These are phyloP conservation scores for Stachybotrys echinatus DNA, from an alignment of 2,329 filamentous ascomycete genomes.

Conservation along the genomic window DNA sequence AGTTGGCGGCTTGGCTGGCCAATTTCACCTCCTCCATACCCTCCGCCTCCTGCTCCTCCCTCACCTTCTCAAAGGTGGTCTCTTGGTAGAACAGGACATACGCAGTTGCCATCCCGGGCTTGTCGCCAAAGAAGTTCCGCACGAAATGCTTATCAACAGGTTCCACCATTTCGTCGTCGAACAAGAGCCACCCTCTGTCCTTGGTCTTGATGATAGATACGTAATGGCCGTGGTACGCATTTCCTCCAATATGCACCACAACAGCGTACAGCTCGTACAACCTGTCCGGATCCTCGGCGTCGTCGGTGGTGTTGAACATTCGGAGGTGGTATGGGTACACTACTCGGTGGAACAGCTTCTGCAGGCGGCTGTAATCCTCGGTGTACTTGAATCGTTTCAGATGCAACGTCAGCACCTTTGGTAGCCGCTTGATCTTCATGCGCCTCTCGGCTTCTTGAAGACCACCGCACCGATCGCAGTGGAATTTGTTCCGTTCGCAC, in stretches of 20 bases:
- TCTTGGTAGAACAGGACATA: constrained; percentile 99
- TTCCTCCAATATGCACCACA: constrained; percentile 93
- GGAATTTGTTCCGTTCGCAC: constrained; percentile 97
- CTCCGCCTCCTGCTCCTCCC: constrained; percentile 79
- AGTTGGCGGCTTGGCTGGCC: constrained; percentile 50
- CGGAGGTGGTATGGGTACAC: constrained; percentile 96
- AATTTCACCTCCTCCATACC: constrained; percentile 58
- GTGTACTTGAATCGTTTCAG: constrained; percentile 98
- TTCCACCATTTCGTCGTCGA: constrained; percentile 98
- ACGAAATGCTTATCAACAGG: constrained; percentile 96
- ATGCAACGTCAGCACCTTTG: constrained; percentile 86
- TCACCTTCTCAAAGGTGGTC: constrained; percentile 63
- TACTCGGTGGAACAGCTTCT: constrained; percentile 95
- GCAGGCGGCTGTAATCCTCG: constrained; percentile 85
- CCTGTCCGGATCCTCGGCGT: constrained; percentile 87
- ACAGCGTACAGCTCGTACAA: constrained; percentile 96
- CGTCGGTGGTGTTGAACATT: constrained; percentile 95
- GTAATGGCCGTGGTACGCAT: constrained; percentile 96
- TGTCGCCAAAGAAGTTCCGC: constrained; percentile 94
- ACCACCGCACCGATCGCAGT: constrained; percentile 95
- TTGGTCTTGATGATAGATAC: constrained; percentile 97
- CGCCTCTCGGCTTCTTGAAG: constrained; percentile 97
- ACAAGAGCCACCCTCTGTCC: constrained; percentile 90
- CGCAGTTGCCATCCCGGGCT: constrained; percentile 83
- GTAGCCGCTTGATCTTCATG: constrained; percentile 97